Evolutionary conservation across 179 eudicot genomes (phyloP).

Genomic region (Silene coronaria): DNA sequence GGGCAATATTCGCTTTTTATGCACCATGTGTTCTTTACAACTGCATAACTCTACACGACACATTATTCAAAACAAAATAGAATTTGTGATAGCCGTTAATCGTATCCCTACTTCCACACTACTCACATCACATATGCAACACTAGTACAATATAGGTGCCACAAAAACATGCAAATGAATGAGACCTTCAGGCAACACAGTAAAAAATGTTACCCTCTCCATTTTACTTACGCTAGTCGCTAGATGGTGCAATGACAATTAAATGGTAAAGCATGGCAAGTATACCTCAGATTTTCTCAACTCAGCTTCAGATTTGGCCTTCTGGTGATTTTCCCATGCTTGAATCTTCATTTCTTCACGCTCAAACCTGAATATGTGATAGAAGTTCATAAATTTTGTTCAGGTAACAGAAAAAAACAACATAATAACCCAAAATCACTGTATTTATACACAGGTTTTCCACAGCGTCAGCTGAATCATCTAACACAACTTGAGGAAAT

Average conservation of each 20-base stretch:
- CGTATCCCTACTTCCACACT: neutral
- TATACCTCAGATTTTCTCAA: slow-evolving; percentile 65
- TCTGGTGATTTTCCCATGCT: slow-evolving; percentile 79
- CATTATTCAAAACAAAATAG: neutral
- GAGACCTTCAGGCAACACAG: neutral
- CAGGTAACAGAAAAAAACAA: neutral
- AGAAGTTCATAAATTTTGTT: neutral
- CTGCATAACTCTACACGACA: neutral
- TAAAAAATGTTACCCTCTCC: slow-evolving; percentile 6
- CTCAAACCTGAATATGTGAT: slow-evolving; percentile 44
- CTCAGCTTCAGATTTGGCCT: slow-evolving; percentile 65
- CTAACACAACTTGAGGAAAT: neutral
- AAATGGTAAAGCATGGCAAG: neutral
- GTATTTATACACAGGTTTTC: neutral
- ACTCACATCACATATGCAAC: neutral
- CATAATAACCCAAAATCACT: neutral
- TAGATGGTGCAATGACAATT: neutral
- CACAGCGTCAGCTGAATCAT: neutral
- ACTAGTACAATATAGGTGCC: neutral
- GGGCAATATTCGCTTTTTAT: no score
- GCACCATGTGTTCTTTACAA: no score
- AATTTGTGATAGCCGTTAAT: neutral
- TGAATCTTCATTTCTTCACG: slow-evolving; percentile 74
- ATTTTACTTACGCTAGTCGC: neutral
- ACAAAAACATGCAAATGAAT: neutral